Evolutionary conservation across 2,329 filamentous ascomycete genomes (phyloP), one percentile per base, ranked within the genome.

Genomic region (Alternaria sp.): DNA sequence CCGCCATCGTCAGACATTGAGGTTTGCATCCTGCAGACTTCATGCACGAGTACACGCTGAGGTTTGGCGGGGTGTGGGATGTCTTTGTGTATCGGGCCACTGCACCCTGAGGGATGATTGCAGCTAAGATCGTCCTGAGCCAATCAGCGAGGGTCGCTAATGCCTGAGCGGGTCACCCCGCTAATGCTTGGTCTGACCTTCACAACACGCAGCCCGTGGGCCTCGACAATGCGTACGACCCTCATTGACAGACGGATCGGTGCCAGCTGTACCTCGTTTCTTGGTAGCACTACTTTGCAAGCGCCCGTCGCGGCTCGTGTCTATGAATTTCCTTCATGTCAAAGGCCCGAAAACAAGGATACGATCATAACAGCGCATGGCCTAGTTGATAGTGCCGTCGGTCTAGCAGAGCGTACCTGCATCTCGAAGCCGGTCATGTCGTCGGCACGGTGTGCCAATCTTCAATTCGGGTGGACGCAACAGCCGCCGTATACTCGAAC

Each of bases 161-260:
- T 23, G 53, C 5, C 5, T 15, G 20, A 55, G 41, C 41, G 37
- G 53, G n/a, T 33, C 49, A 23, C 28, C 18, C 54, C 14, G 54
- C 25, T 44, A 33, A 47, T 47, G 54, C 54, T 56, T 47, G 54
- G 54, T 56, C 54, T 47, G n/a, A 56, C 54, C 43, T 55, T 28
- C 23, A 41, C 50, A 2, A 8, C 50, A 12, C 50, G 28, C 50
- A 55, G 37, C 33, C 21, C 21, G 33, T 41, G 33, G 20, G 30
- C 18, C 50, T 54, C 20, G 30, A 23, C 23, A n/a, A n/a, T n/a
- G n/a, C 26, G 25, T 55, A 8, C 7, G 14, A 2, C 49, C 3
- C 18, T 51, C 49, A 6, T 20, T 10, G 28, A 21, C 18, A 28
- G 6, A 21, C 47, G 10, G 12, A 5, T 18, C 15, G 4, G 14